phyloP scores from a whole-genome alignment of 768 basidiomycete genomes.

The Calvatia gigantea region DNA sequence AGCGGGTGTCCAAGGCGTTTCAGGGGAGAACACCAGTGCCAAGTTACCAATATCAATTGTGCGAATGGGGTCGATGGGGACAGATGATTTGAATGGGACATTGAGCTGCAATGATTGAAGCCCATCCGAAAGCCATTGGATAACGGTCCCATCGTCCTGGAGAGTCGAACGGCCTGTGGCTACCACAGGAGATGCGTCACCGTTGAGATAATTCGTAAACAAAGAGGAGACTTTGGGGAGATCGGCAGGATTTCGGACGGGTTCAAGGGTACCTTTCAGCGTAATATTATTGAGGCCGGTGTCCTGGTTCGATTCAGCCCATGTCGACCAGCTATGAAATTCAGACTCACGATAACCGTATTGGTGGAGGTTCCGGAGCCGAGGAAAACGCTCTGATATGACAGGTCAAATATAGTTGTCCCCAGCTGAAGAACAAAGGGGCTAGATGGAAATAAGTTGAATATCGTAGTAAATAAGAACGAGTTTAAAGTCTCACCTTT shows the following conservation, averaged over 20 bases:
- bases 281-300: constrained; percentile 57
- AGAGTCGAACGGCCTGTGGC: constrained; percentile 58
- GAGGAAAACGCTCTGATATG: constrained; percentile 52
- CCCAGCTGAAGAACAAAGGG: constrained; percentile 71
- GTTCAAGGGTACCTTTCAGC: constrained; percentile 52
- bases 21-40: constrained; percentile 50
- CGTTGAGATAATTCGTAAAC: constrained; percentile 72
- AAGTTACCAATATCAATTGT: constrained; percentile 62
- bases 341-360: constrained; percentile 44
- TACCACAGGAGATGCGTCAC: constrained; percentile 51
- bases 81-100: constrained; percentile 55
- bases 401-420: constrained; percentile 59
- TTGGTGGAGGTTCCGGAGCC: constrained; percentile 52
- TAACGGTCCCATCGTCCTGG: constrained; percentile 49
- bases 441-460: constrained; percentile 25
- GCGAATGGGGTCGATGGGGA: constrained; percentile 59
- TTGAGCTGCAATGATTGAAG: constrained; percentile 52
- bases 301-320: constrained; percentile 26
- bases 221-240: constrained; percentile 53
- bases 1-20: constrained; percentile 54
- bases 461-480: background rate
- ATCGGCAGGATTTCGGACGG: constrained; percentile 41
- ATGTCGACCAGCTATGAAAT: constrained; percentile 3
- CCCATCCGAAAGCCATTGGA: constrained; percentile 68
- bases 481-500: constrained; percentile 38